These are phyloP conservation scores for Plenodomus lindquistii DNA, from an alignment of 2,329 filamentous ascomycete species.

Conservation along the genomic window DNA sequence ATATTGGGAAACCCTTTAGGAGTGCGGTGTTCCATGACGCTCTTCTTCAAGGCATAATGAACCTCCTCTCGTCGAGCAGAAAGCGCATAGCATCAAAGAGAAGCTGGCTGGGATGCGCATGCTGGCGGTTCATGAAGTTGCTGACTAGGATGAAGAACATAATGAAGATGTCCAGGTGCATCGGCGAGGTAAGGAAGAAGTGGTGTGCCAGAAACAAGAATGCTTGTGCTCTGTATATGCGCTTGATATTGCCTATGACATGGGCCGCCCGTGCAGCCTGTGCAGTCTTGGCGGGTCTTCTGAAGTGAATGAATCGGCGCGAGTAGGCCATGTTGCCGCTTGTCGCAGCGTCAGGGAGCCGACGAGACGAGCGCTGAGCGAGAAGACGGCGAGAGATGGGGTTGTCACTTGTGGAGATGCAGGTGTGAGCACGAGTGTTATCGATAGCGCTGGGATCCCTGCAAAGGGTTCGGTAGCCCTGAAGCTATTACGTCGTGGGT, in stretches of 20 bases:
- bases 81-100: constrained; percentile 31
- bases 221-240: constrained; percentile 35
- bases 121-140: constrained; percentile 41
- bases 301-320: constrained; percentile 19
- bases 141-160: constrained; percentile 42
- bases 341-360: background rate
- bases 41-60: constrained; percentile 23
- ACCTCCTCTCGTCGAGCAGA: constrained; percentile 31
- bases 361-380: background rate
- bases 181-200: constrained; percentile 37
- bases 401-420: background rate
- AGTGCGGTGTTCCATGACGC: background rate
- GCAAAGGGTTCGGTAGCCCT: background rate
- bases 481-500: constrained; percentile 6
- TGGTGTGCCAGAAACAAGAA: constrained; percentile 40
- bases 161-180: constrained; percentile 39
- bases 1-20: background rate
- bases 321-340: constrained; percentile 15
- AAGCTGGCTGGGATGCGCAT: constrained; percentile 33
- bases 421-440: background rate
- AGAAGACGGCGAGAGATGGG: too few species aligned
- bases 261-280: constrained; percentile 24
- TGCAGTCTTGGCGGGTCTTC: constrained; percentile 15
- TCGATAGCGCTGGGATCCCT: constrained; percentile 2
- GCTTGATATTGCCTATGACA: constrained; percentile 34